These are phyloP conservation scores for Colletotrichum zoysiae DNA, from an alignment of 2,329 filamentous ascomycete species.

Conservation along the genomic window DNA sequence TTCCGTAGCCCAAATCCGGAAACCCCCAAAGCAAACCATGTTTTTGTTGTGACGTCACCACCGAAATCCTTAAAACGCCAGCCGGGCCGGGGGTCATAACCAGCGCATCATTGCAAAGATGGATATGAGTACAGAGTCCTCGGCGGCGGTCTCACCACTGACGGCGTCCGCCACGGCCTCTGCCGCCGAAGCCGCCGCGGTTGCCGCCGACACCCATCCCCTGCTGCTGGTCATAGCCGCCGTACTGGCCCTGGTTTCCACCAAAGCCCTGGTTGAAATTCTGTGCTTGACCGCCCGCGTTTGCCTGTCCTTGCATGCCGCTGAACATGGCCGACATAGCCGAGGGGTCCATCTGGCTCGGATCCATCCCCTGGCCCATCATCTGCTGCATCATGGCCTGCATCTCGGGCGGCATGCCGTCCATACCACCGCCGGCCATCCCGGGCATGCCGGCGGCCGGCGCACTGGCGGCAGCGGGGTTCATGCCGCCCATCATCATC, in stretches of 20 bases:
- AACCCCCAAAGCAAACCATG: conserved; percentile 31
- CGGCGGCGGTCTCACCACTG: conserved; percentile 25
- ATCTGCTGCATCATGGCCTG: conserved; percentile 78
- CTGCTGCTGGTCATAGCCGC: conserved; percentile 62
- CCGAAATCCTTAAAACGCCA: conserved; percentile 35
- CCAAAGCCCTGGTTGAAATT: conserved; percentile 67
- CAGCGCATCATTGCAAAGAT: conserved; percentile 28
- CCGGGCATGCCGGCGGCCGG: conserved; percentile 56
- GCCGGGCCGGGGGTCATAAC: conserved; percentile 26
- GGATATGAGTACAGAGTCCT: background rate
- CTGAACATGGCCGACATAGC: conserved; percentile 71
- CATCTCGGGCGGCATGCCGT: conserved; percentile 75
- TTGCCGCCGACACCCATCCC: conserved; percentile 58
- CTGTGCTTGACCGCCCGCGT: conserved; percentile 61
- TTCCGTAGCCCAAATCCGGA: conserved; percentile 24
- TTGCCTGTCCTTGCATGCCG: conserved; percentile 64
- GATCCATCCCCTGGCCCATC: conserved; percentile 75
- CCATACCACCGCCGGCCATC: conserved; percentile 65
- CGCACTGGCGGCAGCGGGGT: conserved; percentile 51
- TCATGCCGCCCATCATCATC: conserved; percentile 75
- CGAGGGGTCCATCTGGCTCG: conserved; percentile 73
- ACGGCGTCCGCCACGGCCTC: conserved; percentile 50
- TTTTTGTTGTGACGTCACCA: conserved; percentile 27
- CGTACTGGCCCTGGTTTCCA: conserved; percentile 65
- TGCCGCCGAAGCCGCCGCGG: conserved; percentile 47